Evolutionary conservation across 164 flowering plant genomes (phyloP).

Genomic region (Magnolia kwangsiensis): DNA sequence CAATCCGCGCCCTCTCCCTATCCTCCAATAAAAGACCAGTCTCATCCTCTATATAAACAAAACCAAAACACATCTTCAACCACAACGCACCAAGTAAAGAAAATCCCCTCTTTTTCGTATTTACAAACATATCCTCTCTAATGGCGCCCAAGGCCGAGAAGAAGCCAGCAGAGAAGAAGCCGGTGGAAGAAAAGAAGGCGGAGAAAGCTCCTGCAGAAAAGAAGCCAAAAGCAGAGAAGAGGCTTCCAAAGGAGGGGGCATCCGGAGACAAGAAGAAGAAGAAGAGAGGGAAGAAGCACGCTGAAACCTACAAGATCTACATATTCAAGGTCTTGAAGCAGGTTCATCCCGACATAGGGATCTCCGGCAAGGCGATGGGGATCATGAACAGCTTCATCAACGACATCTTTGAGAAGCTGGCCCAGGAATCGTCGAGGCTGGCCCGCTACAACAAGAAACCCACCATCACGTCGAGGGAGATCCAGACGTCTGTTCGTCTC

Average conservation of each 20-base stretch:
- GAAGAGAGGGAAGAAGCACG: slow-evolving; percentile 21
- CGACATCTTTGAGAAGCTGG: slow-evolving; percentile 19
- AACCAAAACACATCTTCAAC: neutral
- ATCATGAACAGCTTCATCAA: slow-evolving; percentile 20
- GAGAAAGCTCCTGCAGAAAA: slow-evolving; percentile 17
- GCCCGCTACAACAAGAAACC: slow-evolving; percentile 23
- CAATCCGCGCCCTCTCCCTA: neutral
- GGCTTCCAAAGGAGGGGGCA: slow-evolving; percentile 18
- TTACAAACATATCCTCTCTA: neutral
- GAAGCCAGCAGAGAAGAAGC: slow-evolving; percentile 16
- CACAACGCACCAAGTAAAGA: neutral
- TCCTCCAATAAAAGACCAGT: neutral
- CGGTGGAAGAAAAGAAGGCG: slow-evolving; percentile 9
- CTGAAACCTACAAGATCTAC: slow-evolving; percentile 22
- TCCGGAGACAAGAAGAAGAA: slow-evolving; percentile 23
- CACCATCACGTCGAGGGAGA: slow-evolving; percentile 17
- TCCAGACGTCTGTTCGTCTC: slow-evolving; percentile 16
- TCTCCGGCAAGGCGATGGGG: slow-evolving; percentile 17
- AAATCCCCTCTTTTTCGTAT: neutral
- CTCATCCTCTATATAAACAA: neutral
- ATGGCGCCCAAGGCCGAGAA: slow-evolving; percentile 20
- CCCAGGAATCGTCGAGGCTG: slow-evolving; percentile 16
- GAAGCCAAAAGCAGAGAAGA: slow-evolving; percentile 19
- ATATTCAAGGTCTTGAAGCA: slow-evolving; percentile 24
- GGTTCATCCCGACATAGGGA: slow-evolving; percentile 21